phyloP scores from a whole-genome alignment of 1,139 yeast species.

The Spathaspora jeffriesii region DNA sequence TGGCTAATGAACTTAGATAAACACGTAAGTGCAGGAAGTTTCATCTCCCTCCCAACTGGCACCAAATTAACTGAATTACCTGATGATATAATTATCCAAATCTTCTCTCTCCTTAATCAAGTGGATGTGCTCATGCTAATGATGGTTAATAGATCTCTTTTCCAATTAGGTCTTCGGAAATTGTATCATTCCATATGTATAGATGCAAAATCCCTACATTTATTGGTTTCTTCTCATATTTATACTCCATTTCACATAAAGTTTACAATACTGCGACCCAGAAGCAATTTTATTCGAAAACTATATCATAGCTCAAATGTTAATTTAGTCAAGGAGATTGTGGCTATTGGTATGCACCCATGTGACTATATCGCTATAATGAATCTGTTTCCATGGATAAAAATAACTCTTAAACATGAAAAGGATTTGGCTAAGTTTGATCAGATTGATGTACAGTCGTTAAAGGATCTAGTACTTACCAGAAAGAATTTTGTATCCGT shows the following conservation, averaged over 20 bases:
- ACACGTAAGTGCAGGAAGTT: background rate
- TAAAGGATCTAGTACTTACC: too few relatives aligned
- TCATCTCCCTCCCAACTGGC: background rate
- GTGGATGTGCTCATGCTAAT: slow-evolving; percentile 1
- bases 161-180: background rate
- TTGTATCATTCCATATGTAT: background rate
- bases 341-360: background rate
- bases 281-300: background rate
- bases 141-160: background rate
- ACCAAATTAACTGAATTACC: background rate
- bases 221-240: background rate
- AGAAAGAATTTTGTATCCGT: too few relatives aligned
- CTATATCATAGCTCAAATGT: background rate
- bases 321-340: background rate
- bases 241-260: background rate
- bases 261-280: background rate
- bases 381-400: background rate
- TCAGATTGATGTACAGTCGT: too few relatives aligned
- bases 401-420: too few relatives aligned
- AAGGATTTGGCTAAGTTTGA: too few relatives aligned
- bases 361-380: background rate
- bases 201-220: background rate
- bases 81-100: background rate
- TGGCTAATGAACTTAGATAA: too few relatives aligned
- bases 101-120: background rate